Evolutionary conservation across 331 rosid genomes (phyloP).

Genomic region (Malus hybrid): DNA sequence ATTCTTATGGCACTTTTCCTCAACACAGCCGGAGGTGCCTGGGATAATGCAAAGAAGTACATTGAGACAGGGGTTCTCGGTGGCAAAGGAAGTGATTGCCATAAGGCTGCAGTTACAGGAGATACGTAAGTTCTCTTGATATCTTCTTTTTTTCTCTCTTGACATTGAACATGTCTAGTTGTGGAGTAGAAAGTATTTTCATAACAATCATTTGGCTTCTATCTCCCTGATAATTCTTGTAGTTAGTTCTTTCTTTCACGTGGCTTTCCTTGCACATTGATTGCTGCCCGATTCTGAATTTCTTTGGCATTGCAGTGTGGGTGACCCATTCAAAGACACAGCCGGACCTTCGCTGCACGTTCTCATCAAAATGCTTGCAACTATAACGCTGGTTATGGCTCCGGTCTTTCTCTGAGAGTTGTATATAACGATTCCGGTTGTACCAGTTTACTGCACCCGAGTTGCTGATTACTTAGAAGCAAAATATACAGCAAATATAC

Average conservation of each 20-base stretch:
- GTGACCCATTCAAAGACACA: conserved; percentile 98
- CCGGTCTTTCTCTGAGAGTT: conserved; percentile 82
- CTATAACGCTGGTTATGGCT: conserved; percentile 96
- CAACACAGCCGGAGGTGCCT: conserved; percentile 97
- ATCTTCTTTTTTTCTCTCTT: background rate
- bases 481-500: conserved; percentile 23
- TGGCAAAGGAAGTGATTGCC: conserved; percentile 96
- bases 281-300: too few relatives aligned
- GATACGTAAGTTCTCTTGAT: conserved; percentile 70
- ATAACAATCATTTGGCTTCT: too few relatives aligned
- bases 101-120: conserved; percentile 93
- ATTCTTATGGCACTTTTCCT: conserved; percentile 98
- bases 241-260: too few relatives aligned
- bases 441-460: conserved; percentile 28
- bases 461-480: conserved; percentile 14
- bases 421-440: conserved; percentile 32
- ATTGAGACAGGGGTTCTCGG: conserved; percentile 96
- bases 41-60: conserved; percentile 99
- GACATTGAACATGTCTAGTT: background rate
- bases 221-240: too few relatives aligned
- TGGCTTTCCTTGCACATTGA: too few relatives aligned
- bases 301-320: conserved; percentile 55
- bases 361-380: conserved; percentile 94
- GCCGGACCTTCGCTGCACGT: conserved; percentile 98
- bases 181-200: too few relatives aligned